Base-by-base conservation (phyloP, 768 basidiomycete genomes). In the Pisolithus albus region DNA sequence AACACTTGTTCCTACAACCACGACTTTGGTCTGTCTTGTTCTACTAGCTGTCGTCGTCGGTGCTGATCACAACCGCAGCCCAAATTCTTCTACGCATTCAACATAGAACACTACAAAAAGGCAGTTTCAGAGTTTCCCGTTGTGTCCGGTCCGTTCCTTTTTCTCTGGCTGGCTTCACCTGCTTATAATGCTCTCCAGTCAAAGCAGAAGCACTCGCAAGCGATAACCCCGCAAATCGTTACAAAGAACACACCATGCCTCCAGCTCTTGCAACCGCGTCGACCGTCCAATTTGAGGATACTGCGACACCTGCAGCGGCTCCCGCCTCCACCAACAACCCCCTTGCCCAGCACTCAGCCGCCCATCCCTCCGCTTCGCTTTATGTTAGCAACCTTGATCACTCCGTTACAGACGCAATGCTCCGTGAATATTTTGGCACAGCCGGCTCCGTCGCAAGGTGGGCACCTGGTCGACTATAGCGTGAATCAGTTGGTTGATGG, bases 371-470 rank as follows among this genome's bases (percentile, higher is more conserved):
- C 48, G 90, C 90, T 21, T 96, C 93, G 52, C 89, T 99, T 62
- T 98, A 99, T 74, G 96, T 99, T 56, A 96, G 96, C 52, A 96
- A 99, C 75, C 87, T 99, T 59, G 96, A 98, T 73, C 86, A 90
- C 63, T 88, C 90, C 59, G 96, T 99, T 72, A 92, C 94, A 34
- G 96, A 99, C 78, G 95, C 96, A 52, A 97, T 97, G 92, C 82
- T 99, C 49, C 98, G 97, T 68, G 96, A 99, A 78, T 97, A 98
- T 70, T 99, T 99, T 80, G 95, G 96, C 71, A 95, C 97, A 91
- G 92, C 98, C 72, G 96, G 96, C 48, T 95, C 95, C 46, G 96
- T 99, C 58, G 93, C 93, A 44, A 94, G 92, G 92, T 91, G 57
- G 57, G 84, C 71, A 36, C 43, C 53, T 28, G 0, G 43, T 36